phyloP scores from a whole-genome alignment of 805 yeast genomes.

The Lachancea waltii region DNA sequence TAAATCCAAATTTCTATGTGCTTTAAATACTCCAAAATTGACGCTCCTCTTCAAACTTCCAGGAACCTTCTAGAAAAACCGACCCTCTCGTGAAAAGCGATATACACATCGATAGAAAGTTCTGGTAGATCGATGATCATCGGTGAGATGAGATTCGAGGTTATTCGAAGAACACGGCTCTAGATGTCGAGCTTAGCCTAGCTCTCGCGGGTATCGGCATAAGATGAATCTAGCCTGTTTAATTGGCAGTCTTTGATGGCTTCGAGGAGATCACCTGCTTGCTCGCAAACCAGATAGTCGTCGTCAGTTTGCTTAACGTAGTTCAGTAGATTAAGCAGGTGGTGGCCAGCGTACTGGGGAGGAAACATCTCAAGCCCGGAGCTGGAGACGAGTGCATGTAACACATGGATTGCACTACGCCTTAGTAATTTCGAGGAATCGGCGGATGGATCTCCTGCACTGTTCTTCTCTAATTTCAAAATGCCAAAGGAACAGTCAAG shows the following conservation, averaged over 20 bases:
- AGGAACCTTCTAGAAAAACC: constrained; percentile 9
- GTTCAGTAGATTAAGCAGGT: constrained; percentile 37
- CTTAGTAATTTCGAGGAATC: constrained; percentile 47
- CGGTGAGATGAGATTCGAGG: too few relatives aligned
- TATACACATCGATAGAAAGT: constrained; percentile 2
- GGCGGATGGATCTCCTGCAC: constrained; percentile 9
- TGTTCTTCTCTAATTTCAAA: constrained; percentile 47
- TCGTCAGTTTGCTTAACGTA: constrained; percentile 43
- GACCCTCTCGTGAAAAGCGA: background rate
- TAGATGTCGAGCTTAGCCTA: too few relatives aligned
- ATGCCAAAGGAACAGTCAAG: constrained; percentile 77
- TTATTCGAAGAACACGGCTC: too few relatives aligned
- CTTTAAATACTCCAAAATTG: constrained; percentile 10
- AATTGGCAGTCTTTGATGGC: background rate
- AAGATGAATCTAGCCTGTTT: too few relatives aligned
- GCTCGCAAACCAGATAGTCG: constrained; percentile 56
- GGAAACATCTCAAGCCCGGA: constrained; percentile 48
- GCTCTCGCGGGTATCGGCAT: too few relatives aligned
- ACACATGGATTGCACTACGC: constrained; percentile 65
- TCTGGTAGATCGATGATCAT: constrained; percentile 1
- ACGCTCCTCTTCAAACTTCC: background rate
- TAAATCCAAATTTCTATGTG: background rate
- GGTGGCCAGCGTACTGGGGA: constrained; percentile 36
- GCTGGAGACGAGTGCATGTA: constrained; percentile 51
- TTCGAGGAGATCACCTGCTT: constrained; percentile 36